phyloP scores from a whole-genome alignment of 257 asterid species.

The Lycium ferocissimum region DNA sequence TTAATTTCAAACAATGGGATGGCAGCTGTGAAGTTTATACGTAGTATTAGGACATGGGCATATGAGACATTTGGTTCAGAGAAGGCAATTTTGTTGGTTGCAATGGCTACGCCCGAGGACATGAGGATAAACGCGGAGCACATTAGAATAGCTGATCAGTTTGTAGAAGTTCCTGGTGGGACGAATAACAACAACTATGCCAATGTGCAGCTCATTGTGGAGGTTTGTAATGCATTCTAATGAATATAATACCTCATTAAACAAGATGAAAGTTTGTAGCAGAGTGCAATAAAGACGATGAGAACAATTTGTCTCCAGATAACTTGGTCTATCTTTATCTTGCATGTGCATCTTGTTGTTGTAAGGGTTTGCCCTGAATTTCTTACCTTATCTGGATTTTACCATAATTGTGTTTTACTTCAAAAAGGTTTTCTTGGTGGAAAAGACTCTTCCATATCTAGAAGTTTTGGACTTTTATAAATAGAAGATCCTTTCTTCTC shows the following conservation, averaged over 20 bases:
- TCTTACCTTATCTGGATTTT: too few species aligned
- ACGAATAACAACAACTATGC: constrained; percentile 98
- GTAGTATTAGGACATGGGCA: constrained; percentile 98
- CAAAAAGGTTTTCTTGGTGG: too few species aligned
- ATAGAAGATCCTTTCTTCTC: too few species aligned
- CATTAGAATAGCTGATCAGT: constrained; percentile 97
- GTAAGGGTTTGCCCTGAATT: too few species aligned
- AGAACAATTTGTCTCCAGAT: neutral
- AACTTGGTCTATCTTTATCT: neutral
- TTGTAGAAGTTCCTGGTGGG: constrained; percentile 99
- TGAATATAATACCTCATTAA: neutral
- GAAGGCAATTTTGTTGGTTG: constrained; percentile 94
- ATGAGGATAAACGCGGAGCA: constrained; percentile 99
- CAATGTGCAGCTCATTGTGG: constrained; percentile 96
- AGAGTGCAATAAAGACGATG: neutral
- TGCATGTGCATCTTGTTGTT: neutral
- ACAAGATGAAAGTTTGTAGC: neutral
- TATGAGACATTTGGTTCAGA: constrained; percentile 95
- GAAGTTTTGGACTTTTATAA: too few species aligned
- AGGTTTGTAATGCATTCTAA: constrained; percentile 57
- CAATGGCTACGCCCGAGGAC: constrained; percentile 99
- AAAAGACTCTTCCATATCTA: too few species aligned
- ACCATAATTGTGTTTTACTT: too few species aligned
- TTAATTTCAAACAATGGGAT: constrained; percentile 98
- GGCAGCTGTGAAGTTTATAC: constrained; percentile 99